phyloP scores from a whole-genome alignment of 495 filamentous ascomycete genomes.

The Apiosordaria backusii region DNA sequence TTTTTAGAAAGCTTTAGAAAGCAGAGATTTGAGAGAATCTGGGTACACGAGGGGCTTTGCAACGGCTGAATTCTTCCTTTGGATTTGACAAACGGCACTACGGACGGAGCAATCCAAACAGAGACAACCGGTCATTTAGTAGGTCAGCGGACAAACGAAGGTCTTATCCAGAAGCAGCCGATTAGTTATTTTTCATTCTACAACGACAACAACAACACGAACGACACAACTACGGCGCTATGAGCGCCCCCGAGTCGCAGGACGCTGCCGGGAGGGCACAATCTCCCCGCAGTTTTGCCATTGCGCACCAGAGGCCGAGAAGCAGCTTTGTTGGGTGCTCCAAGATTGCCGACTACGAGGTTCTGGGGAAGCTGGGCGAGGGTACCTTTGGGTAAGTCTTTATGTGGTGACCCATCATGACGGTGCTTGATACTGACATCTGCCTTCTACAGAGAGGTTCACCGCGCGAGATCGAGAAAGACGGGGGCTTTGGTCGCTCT shows the following conservation, averaged over 20 bases:
- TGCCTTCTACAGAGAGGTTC: conserved; percentile 66
- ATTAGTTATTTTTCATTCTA: background rate
- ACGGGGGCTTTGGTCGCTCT: conserved; percentile 73
- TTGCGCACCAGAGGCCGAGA: conserved; percentile 42
- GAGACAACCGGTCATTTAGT: too few relatives aligned
- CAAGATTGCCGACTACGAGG: conserved; percentile 80
- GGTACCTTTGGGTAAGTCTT: conserved; percentile 83
- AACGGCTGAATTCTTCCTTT: background rate
- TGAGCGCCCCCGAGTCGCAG: conserved; percentile 27
- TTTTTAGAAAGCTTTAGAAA: background rate
- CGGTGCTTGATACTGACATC: conserved; percentile 22
- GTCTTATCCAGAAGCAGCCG: background rate
- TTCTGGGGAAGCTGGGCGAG: conserved; percentile 89
- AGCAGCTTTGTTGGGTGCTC: conserved; percentile 78
- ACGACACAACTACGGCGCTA: conserved; percentile 8
- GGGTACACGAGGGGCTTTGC: background rate
- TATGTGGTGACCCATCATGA: background rate
- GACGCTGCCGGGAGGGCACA: conserved; percentile 18
- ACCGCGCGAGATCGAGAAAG: conserved; percentile 76
- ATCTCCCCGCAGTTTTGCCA: conserved; percentile 45
- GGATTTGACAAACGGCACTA: background rate
- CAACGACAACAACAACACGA: background rate
- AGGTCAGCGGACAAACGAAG: too few relatives aligned
- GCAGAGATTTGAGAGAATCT: background rate
- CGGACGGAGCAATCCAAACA: background rate